These are phyloP conservation scores for Candida mesenterica DNA, from an alignment of 1,139 yeast species.

Conservation along the genomic window DNA sequence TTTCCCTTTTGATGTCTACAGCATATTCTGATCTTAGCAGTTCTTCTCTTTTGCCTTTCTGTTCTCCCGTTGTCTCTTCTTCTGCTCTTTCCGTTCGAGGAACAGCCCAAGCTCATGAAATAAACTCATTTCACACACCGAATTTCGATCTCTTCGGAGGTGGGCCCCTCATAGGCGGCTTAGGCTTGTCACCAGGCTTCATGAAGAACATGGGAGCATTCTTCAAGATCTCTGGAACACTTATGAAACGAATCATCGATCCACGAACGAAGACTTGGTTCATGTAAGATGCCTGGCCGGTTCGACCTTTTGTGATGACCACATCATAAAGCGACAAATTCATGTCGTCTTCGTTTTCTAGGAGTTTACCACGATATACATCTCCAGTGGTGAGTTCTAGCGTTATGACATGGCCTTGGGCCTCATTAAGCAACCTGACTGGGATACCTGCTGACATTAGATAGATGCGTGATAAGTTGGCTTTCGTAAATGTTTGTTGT, in stretches of 20 bases:
- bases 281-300: conserved; percentile 74
- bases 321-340: conserved; percentile 85
- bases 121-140: too few species aligned
- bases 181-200: conserved; percentile 63
- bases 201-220: conserved; percentile 81
- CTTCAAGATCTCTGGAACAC: conserved; percentile 83
- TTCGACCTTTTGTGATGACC: conserved; percentile 61
- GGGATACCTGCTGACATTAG: conserved; percentile 71
- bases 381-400: conserved; percentile 85
- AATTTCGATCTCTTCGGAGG: conserved; percentile 14
- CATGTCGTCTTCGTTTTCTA: conserved; percentile 91
- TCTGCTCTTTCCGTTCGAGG: too few species aligned
- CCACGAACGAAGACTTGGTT: conserved; percentile 91
- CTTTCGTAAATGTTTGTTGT: too few species aligned
- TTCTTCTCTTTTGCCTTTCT: too few species aligned
- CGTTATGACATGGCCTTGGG: conserved; percentile 84
- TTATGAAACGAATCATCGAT: conserved; percentile 79
- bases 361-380: conserved; percentile 79
- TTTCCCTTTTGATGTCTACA: too few species aligned
- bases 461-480: conserved; percentile 2
- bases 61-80: too few species aligned
- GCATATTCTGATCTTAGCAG: too few species aligned
- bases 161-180: conserved; percentile 72
- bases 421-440: conserved; percentile 81
- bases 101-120: too few species aligned